Evolutionary conservation across 176 grass and related monocot genomes (phyloP).

Genomic region (Oryza coarctata): DNA sequence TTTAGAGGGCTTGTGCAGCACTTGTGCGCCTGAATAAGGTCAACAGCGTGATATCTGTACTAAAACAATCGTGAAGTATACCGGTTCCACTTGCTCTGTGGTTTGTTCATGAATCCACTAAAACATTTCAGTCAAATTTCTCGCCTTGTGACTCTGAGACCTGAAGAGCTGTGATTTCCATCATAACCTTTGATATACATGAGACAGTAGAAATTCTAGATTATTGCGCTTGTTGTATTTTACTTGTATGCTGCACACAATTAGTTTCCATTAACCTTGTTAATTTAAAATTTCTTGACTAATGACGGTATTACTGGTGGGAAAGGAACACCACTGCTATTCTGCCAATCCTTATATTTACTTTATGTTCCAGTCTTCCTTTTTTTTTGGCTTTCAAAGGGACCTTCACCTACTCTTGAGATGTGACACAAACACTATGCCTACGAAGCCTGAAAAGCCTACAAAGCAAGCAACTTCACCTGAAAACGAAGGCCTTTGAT

Average conservation of each 20-base stretch:
- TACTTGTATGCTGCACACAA: background rate
- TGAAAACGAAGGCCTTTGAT: background rate
- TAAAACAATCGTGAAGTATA: background rate
- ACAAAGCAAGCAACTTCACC: slow-evolving; percentile 4
- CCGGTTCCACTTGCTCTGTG: background rate
- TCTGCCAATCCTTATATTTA: background rate
- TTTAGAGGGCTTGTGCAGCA: background rate
- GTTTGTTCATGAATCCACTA: background rate
- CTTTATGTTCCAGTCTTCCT: background rate
- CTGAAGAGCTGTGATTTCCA: background rate
- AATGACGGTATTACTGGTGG: background rate
- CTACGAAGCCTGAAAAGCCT: background rate
- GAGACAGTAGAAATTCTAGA: background rate
- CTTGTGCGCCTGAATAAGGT: background rate
- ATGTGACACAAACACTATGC: background rate
- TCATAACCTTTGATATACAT: background rate
- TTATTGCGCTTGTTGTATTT: background rate
- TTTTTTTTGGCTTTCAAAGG: background rate
- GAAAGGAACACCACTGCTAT: background rate
- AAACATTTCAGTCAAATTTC: background rate
- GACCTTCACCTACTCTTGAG: slow-evolving; percentile 9
- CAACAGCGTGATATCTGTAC: background rate
- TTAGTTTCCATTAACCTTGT: background rate
- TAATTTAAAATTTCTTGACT: background rate
- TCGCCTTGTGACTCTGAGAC: background rate